A percentile compares a stretch with the other conserved stretches of the same genome.
Conservation (phyloP, 2,329 filamentous ascomycete species). For the Didymella lethalis region DNA sequence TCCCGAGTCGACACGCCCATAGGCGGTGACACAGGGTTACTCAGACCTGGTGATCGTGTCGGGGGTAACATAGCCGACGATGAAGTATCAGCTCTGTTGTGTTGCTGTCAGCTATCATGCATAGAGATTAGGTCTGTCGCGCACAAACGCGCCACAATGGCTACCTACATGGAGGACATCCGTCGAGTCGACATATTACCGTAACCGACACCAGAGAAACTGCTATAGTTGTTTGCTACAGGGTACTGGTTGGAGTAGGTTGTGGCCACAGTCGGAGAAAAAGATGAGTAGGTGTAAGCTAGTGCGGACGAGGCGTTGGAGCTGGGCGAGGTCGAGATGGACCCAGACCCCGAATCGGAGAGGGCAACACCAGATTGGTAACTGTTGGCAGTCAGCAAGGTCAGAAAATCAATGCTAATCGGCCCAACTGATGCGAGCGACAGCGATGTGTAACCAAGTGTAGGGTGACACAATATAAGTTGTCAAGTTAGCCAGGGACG, state of each 20-base stretch:
- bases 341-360: constrained; percentile 65
- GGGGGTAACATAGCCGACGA: constrained; percentile 58
- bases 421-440: constrained; percentile 44
- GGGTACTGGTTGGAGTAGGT: constrained; percentile 47
- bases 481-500: constrained; percentile 48
- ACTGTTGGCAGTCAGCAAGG: constrained; percentile 54
- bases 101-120: constrained; percentile 52
- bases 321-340: constrained; percentile 61
- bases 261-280: constrained; percentile 39
- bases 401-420: constrained; percentile 41
- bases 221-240: constrained; percentile 49
- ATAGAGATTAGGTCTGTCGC: constrained; percentile 43
- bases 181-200: constrained; percentile 52
- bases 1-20: constrained; percentile 53
- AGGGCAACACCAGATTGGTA: constrained; percentile 60
- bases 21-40: constrained; percentile 53
- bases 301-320: constrained; percentile 59
- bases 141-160: constrained; percentile 46
- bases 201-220: constrained; percentile 45
- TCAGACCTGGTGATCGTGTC: constrained; percentile 52
- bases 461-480: constrained; percentile 52
- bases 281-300: constrained; percentile 55
- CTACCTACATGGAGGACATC: constrained; percentile 56
- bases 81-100: constrained; percentile 55
- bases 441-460: constrained; percentile 50